phyloP scores from a whole-genome alignment of 2,329 filamentous ascomycete species.

The Cladosporium sp. region DNA sequence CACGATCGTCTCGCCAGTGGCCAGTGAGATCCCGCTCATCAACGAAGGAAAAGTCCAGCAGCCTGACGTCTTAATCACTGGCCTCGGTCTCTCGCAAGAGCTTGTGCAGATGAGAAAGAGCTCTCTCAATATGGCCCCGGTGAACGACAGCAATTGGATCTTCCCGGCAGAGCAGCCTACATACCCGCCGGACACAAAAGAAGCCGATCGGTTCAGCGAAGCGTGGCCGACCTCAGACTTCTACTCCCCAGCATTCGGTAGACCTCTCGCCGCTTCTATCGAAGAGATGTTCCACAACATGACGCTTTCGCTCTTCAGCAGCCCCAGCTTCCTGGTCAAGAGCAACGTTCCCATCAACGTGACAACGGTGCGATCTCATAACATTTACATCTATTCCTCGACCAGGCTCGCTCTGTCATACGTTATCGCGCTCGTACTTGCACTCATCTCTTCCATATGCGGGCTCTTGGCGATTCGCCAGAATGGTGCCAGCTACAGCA shows the following conservation, averaged over 20 bases:
- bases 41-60: neutral
- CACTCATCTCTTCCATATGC: neutral
- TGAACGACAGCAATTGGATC: neutral
- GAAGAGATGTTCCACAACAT: conserved; percentile 14
- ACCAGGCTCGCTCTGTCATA: neutral
- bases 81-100: neutral
- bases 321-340: neutral
- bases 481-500: conserved; percentile 9
- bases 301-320: conserved; percentile 10
- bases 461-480: neutral
- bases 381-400: conserved; percentile 5
- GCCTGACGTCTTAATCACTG: neutral
- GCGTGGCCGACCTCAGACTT: conserved; percentile 10
- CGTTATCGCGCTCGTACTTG: neutral
- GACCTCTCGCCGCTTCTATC: neutral
- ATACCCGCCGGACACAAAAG: neutral
- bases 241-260: neutral
- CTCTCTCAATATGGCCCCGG: neutral
- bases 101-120: neutral
- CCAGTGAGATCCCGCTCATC: neutral
- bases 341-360: neutral
- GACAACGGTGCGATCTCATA: neutral
- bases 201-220: neutral
- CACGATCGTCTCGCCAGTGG: neutral
- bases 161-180: neutral